A percentile compares a stretch with the other conserved stretches of the same genome.
Conservation (phyloP, 1,139 yeast genomes). For the Geotrichum phurueaensis region DNA sequence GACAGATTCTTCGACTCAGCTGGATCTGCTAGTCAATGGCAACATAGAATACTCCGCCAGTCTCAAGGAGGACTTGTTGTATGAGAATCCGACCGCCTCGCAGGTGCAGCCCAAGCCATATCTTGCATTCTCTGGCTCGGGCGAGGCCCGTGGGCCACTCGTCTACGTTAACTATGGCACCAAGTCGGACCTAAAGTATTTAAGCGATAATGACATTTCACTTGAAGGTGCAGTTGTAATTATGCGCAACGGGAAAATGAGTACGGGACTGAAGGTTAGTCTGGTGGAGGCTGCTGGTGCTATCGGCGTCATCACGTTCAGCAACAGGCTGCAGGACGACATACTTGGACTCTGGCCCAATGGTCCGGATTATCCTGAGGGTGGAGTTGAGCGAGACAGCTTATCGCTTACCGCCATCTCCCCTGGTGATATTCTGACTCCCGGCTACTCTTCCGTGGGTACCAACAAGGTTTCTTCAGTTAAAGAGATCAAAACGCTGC, state of each 20-base stretch:
- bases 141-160: slow-evolving; percentile 48
- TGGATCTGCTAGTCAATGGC: slow-evolving; percentile 20
- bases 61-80: slow-evolving; percentile 21
- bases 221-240: slow-evolving; percentile 47
- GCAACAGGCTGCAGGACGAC: slow-evolving; percentile 35
- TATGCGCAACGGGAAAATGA: slow-evolving; percentile 53
- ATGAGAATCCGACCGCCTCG: slow-evolving; percentile 20
- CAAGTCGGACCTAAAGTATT: slow-evolving; percentile 45
- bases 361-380: slow-evolving; percentile 13
- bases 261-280: slow-evolving; percentile 48
- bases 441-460: slow-evolving; percentile 60
- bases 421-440: slow-evolving; percentile 75
- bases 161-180: slow-evolving; percentile 65
- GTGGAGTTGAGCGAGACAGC: slow-evolving; percentile 51
- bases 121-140: slow-evolving; percentile 62
- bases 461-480: slow-evolving; percentile 35
- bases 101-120: slow-evolving; percentile 40
- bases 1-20: slow-evolving; percentile 23
- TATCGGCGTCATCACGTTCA: slow-evolving; percentile 51
- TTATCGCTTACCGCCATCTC: slow-evolving; percentile 60
- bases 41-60: slow-evolving; percentile 4
- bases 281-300: slow-evolving; percentile 50
- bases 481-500: slow-evolving; percentile 49
- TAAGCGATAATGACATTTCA: slow-evolving; percentile 39
- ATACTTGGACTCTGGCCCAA: slow-evolving; percentile 10